Percentiles rank a stretch among this genome's conserved stretches.
phyloP scores from a whole-genome alignment of 2,329 filamentous ascomycete genomes.

The Neocucurbitaria cava region DNA sequence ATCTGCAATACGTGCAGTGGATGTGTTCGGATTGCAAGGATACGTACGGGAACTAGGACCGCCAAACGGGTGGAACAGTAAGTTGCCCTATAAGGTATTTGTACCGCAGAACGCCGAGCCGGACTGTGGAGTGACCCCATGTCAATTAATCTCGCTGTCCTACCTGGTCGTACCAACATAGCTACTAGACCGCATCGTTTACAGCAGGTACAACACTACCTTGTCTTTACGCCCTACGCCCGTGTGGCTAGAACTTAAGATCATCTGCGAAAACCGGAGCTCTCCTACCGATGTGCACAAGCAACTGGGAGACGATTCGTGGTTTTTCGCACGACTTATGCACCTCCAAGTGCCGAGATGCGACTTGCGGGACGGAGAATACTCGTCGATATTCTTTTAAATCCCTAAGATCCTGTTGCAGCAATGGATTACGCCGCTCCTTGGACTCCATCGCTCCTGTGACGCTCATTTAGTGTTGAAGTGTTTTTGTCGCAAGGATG shows the following conservation, averaged over 20 bases:
- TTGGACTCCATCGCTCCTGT: no score
- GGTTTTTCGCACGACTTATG: constrained; percentile 2
- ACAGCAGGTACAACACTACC: not conserved
- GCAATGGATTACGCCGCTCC: not conserved
- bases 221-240: not conserved
- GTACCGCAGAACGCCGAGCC: not conserved
- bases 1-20: not conserved
- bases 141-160: not conserved
- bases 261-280: not conserved
- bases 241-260: not conserved
- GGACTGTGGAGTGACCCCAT: not conserved
- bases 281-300: not conserved
- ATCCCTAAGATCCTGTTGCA: constrained; percentile 4
- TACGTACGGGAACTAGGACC: not conserved
- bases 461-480: not conserved
- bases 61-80: not conserved
- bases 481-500: constrained; percentile 19
- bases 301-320: not conserved
- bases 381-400: constrained; percentile 1
- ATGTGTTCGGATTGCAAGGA: not conserved
- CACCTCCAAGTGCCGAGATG: not conserved
- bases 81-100: no score
- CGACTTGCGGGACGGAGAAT: not conserved
- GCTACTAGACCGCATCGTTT: not conserved
- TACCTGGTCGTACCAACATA: not conserved